Percentiles rank a stretch among this genome's conserved stretches.
Evolutionary conservation across 352 stramenopile genomes (phyloP).

Genomic region (Phytophthora ohioensis): DNA sequence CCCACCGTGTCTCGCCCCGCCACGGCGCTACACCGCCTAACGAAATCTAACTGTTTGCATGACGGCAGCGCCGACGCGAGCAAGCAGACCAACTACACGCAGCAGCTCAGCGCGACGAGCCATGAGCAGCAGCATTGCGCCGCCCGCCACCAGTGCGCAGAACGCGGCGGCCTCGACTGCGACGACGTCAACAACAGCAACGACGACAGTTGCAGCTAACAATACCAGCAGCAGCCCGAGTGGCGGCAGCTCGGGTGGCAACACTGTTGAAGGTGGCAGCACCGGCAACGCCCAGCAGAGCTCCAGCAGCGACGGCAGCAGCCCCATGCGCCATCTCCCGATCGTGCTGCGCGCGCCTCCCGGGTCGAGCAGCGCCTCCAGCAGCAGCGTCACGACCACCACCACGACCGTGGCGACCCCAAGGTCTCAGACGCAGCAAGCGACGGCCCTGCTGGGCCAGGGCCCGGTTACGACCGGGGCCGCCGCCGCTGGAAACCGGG

Average conservation of each 20-base stretch:
- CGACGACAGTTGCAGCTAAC: background rate
- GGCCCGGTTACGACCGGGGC: background rate
- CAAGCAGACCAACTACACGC: background rate
- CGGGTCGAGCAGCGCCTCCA: conserved; percentile 1
- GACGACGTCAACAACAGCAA: conserved; percentile 8
- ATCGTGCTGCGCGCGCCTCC: conserved; percentile 42
- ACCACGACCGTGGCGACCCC: background rate
- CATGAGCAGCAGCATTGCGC: conserved; percentile 34
- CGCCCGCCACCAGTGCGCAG: background rate
- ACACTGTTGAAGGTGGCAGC: background rate
- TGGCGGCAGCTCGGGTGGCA: conserved; percentile 16
- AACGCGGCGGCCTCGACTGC: conserved; percentile 7
- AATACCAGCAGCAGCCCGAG: conserved; percentile 20
- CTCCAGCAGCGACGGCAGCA: conserved; percentile 34
- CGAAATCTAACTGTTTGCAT: conserved; percentile 10
- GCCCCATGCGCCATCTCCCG: conserved; percentile 52
- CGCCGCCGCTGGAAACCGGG: conserved; percentile 9
- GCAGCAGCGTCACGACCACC: conserved; percentile 8
- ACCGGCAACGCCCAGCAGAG: conserved; percentile 17
- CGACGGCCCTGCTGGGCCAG: background rate
- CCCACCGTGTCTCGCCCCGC: conserved; percentile 15
- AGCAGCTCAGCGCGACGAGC: background rate
- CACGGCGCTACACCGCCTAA: conserved; percentile 1
- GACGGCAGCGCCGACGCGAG: background rate
- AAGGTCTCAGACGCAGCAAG: conserved; percentile 19